phyloP scores from a whole-genome alignment of 176 grass and related monocot species.

The Avena insularis region DNA sequence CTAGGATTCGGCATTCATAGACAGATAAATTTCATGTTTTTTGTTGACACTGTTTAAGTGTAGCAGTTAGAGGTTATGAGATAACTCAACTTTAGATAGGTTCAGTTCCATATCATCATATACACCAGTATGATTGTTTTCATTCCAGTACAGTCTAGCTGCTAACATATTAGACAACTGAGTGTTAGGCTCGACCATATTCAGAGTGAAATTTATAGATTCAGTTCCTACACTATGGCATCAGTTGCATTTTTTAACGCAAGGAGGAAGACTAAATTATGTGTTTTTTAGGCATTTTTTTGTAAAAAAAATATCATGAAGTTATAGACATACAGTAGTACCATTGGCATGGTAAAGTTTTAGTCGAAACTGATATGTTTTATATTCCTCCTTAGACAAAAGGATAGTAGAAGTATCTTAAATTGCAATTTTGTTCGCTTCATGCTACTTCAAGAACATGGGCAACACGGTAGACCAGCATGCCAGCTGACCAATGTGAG shows the following conservation, averaged over 20 bases:
- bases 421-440: constrained; percentile 26
- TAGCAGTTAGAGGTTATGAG: background rate
- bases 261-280: too few species aligned
- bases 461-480: too few species aligned
- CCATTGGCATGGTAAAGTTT: background rate
- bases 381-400: background rate
- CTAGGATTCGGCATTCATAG: background rate
- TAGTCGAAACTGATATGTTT: background rate
- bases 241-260: constrained; percentile 3
- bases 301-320: background rate
- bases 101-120: background rate
- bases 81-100: background rate
- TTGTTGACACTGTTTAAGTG: background rate
- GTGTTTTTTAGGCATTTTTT: too few species aligned
- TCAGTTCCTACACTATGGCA: background rate
- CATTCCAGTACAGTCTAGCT: background rate
- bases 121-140: background rate
- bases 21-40: background rate
- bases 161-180: background rate
- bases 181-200: background rate
- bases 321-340: background rate
- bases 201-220: background rate
- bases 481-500: too few species aligned
- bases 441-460: constrained; percentile 72
- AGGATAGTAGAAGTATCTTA: background rate